Evolutionary conservation across 2,329 filamentous ascomycete species (phyloP).

Genomic region (Penicillium concentricum): DNA sequence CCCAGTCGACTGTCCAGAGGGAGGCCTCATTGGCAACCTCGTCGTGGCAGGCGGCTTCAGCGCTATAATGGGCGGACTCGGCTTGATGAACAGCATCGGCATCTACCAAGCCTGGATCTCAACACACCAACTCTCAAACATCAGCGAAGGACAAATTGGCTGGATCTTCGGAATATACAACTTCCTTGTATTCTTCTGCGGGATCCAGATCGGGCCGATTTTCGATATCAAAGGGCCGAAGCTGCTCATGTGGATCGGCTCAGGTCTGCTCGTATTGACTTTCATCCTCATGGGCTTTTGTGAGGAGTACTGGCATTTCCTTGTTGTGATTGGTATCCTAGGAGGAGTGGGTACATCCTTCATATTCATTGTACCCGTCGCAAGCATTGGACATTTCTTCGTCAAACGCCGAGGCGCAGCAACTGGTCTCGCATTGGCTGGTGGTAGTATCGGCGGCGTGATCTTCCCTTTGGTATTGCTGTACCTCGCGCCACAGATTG

Average conservation of each 20-base stretch:
- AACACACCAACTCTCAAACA: conserved; percentile 37
- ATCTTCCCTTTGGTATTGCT: conserved; percentile 21
- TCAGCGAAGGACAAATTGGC: conserved; percentile 31
- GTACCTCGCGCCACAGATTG: conserved; percentile 12
- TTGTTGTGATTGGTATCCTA: conserved; percentile 15
- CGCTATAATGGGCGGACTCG: conserved; percentile 42
- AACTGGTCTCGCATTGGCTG: conserved; percentile 16
- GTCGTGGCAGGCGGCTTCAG: conserved; percentile 46
- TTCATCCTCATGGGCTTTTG: conserved; percentile 28
- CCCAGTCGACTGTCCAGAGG: conserved; percentile 37
- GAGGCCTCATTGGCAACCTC: conserved; percentile 44
- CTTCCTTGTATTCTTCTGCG: conserved; percentile 40
- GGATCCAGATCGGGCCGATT: conserved; percentile 35
- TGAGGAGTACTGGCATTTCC: conserved; percentile 18
- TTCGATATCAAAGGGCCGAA: conserved; percentile 39
- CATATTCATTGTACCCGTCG: conserved; percentile 20
- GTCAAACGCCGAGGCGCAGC: conserved; percentile 13
- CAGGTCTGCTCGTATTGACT: conserved; percentile 28
- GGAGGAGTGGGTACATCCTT: conserved; percentile 17
- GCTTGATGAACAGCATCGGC: conserved; percentile 42
- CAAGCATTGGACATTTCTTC: conserved; percentile 19
- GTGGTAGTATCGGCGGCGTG: conserved; percentile 20
- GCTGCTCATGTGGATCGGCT: conserved; percentile 18
- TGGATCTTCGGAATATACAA: conserved; percentile 45
- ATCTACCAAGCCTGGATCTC: conserved; percentile 42